Evolutionary conservation across 83 land plant genomes (phyloP).

Genomic region (Picea abies): DNA sequence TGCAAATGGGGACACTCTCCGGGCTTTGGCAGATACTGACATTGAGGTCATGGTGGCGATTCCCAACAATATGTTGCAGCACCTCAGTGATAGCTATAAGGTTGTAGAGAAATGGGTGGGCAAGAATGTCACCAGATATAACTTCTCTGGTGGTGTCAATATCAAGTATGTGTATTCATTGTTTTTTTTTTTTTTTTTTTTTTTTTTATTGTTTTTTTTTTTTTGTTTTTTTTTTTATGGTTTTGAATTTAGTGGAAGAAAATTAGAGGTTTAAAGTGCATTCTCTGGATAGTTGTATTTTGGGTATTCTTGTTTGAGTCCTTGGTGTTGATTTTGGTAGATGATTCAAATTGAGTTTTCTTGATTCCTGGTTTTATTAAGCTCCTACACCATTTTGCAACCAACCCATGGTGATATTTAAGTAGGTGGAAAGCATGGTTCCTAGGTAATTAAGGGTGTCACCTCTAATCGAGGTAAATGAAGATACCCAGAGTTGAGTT

Average conservation of each 20-base stretch:
- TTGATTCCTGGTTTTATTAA: constrained; percentile 15
- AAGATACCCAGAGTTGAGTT: not conserved
- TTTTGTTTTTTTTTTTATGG: no score
- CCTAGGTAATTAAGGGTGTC: not conserved
- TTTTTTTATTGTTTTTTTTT: no score
- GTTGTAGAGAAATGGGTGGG: constrained; percentile 66
- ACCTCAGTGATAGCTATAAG: constrained; percentile 20
- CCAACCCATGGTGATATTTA: not conserved
- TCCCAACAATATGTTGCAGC: constrained; percentile 53
- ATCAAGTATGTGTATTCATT: constrained; percentile 43
- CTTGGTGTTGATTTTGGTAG: constrained; percentile 4
- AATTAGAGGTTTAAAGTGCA: not conserved
- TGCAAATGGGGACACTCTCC: constrained; percentile 36
- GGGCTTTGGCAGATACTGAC: constrained; percentile 38
- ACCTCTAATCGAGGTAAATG: not conserved
- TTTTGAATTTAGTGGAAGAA: not conserved
- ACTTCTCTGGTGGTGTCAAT: constrained; percentile 50
- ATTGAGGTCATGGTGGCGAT: constrained; percentile 71
- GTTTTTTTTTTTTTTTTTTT: not conserved
- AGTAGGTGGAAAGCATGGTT: not conserved
- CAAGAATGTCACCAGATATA: constrained; percentile 53
- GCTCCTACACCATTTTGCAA: not conserved
- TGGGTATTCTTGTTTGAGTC: not conserved
- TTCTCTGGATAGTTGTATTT: not conserved
- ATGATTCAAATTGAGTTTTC: constrained; percentile 26